Conservation (phyloP, 495 filamentous ascomycete species). For the Neurospora intermedia region DNA sequence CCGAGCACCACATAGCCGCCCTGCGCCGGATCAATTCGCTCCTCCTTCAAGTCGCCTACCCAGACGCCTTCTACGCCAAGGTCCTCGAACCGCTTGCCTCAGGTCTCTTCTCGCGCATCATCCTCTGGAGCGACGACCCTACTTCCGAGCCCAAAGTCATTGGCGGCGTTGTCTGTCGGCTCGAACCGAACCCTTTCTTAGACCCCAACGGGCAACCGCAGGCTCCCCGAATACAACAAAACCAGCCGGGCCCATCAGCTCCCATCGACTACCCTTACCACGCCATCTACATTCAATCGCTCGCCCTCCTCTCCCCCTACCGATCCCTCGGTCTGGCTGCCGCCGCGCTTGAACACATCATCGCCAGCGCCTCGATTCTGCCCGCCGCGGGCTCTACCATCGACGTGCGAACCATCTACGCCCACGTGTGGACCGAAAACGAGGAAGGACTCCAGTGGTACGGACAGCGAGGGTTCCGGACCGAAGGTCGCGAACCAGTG, state of each 20-base stretch:
- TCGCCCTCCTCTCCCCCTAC: slow-evolving; percentile 75
- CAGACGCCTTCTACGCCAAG: slow-evolving; percentile 73
- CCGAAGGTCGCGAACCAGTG: slow-evolving; percentile 37
- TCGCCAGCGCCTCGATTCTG: slow-evolving; percentile 29
- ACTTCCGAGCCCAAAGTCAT: slow-evolving; percentile 49
- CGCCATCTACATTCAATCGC: slow-evolving; percentile 78
- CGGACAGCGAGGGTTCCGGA: slow-evolving; percentile 61
- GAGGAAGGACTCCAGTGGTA: slow-evolving; percentile 84
- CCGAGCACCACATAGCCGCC: slow-evolving; percentile 53
- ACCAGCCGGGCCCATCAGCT: not conserved
- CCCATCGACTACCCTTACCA: slow-evolving; percentile 19
- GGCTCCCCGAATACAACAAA: not conserved
- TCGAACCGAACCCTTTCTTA: slow-evolving; percentile 41
- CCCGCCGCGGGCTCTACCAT: slow-evolving; percentile 27
- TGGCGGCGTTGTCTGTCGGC: slow-evolving; percentile 73
- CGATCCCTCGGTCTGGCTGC: slow-evolving; percentile 68
- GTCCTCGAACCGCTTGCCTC: slow-evolving; percentile 56
- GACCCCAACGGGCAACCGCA: slow-evolving; percentile 8
- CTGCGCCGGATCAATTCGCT: slow-evolving; percentile 73
- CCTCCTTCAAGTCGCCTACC: slow-evolving; percentile 80
- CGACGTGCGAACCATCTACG: slow-evolving; percentile 49
- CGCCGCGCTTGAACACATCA: slow-evolving; percentile 52
- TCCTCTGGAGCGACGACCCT: slow-evolving; percentile 39
- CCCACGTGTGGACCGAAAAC: slow-evolving; percentile 93
- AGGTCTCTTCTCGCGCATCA: slow-evolving; percentile 65